Percentiles rank a stretch among this genome's conserved stretches.
phyloP scores from a whole-genome alignment of 2,329 filamentous ascomycete genomes.

The Aspergillus neoniger region DNA sequence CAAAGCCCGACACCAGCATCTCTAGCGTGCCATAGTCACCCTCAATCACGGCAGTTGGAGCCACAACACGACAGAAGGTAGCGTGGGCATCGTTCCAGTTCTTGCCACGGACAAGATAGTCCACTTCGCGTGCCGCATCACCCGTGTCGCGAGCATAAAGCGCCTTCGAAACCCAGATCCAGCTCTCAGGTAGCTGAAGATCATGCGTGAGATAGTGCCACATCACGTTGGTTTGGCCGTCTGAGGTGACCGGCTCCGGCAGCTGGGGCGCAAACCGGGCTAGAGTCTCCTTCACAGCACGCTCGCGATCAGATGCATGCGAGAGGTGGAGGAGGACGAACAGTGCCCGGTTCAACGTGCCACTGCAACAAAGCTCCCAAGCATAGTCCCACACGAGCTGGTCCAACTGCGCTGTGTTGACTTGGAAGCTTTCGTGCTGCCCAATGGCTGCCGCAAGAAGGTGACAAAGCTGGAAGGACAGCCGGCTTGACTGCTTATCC shows the following conservation, averaged over 20 bases:
- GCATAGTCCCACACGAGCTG: constrained; percentile 65
- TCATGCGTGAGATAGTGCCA: constrained; percentile 64
- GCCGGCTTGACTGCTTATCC: constrained; percentile 71
- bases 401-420: constrained; percentile 64
- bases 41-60: constrained; percentile 78
- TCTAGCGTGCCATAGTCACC: constrained; percentile 73
- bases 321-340: constrained; percentile 80
- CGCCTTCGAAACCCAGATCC: constrained; percentile 88
- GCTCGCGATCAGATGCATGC: constrained; percentile 62
- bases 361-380: constrained; percentile 53
- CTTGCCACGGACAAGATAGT: constrained; percentile 75
- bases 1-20: constrained; percentile 70
- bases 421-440: constrained; percentile 52
- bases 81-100: constrained; percentile 80
- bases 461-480: constrained; percentile 83
- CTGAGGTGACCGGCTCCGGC: constrained; percentile 56
- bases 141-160: constrained; percentile 74
- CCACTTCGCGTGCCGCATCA: constrained; percentile 70
- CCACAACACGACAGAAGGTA: constrained; percentile 77
- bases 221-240: constrained; percentile 41
- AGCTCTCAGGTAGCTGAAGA: constrained; percentile 70
- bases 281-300: constrained; percentile 71
- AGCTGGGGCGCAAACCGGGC: constrained; percentile 70
- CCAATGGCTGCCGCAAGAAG: constrained; percentile 54
- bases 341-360: constrained; percentile 68